A percentile compares a stretch with the other conserved stretches of the same genome.
These are phyloP conservation scores for Ambrosiella xylebori DNA, from an alignment of 2,329 filamentous ascomycete species.

Conservation along the genomic window DNA sequence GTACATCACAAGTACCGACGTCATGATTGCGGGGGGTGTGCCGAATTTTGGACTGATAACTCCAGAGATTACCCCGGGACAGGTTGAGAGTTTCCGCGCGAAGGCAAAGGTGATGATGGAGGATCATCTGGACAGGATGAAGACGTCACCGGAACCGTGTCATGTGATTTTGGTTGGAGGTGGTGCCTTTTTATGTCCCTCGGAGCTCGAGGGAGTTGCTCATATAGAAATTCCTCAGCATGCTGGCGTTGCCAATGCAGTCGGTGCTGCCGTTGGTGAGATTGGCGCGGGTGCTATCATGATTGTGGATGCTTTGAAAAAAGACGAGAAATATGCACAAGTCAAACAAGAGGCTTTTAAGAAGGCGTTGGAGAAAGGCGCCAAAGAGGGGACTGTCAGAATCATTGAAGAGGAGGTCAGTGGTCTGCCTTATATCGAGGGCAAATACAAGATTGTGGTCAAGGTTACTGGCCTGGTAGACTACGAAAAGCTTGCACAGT, in stretches of 20 bases:
- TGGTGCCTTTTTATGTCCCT: slow-evolving; percentile 15
- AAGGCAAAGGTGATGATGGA: slow-evolving; percentile 15
- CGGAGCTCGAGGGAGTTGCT: slow-evolving; percentile 14
- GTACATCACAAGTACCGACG: slow-evolving; percentile 16
- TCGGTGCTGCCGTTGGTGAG: slow-evolving; percentile 16
- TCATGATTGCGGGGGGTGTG: slow-evolving; percentile 15
- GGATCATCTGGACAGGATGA: slow-evolving; percentile 15
- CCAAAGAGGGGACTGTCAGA: slow-evolving; percentile 10
- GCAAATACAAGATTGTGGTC: slow-evolving; percentile 15
- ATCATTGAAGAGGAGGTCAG: slow-evolving; percentile 15
- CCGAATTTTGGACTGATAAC: slow-evolving; percentile 17
- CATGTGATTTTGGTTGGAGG: slow-evolving; percentile 16
- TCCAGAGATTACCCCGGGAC: slow-evolving; percentile 13
- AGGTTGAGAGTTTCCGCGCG: slow-evolving; percentile 12
- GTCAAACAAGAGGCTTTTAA: slow-evolving; percentile 14
- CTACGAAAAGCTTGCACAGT: slow-evolving; percentile 13
- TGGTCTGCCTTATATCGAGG: slow-evolving; percentile 16
- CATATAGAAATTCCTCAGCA: slow-evolving; percentile 15
- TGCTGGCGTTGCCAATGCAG: slow-evolving; percentile 16
- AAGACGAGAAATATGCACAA: slow-evolving; percentile 12
- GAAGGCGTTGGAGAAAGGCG: slow-evolving; percentile 15
- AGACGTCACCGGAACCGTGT: slow-evolving; percentile 15
- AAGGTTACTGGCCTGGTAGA: slow-evolving; percentile 15
- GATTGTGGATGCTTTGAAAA: slow-evolving; percentile 14
- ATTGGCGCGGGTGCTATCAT: slow-evolving; percentile 15